These are phyloP conservation scores for Luvunga scandens DNA, from an alignment of 345 rosid species.

Conservation along the genomic window DNA sequence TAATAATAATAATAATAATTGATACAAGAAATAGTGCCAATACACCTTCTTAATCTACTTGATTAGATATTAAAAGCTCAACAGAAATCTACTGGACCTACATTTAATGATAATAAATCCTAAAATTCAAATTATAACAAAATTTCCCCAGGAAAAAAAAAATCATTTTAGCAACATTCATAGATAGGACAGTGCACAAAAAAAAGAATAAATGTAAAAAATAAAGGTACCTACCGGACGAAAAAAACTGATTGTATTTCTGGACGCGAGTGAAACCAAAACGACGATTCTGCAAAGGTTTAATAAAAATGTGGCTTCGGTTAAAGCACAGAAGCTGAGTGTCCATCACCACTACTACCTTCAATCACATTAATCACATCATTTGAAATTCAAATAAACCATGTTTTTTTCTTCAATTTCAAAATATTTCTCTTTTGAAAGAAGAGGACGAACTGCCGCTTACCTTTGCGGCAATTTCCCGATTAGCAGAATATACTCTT, in stretches of 20 bases:
- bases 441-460: background rate
- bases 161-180: background rate
- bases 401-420: background rate
- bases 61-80: too few species aligned
- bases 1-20: too few species aligned
- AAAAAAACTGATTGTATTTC: background rate
- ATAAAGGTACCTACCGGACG: slow-evolving; percentile 2
- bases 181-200: background rate
- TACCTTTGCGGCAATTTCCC: background rate
- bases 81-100: too few species aligned
- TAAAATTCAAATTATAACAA: too few species aligned
- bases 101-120: too few species aligned
- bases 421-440: background rate
- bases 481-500: background rate
- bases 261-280: background rate
- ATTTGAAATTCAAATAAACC: background rate
- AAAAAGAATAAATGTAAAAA: background rate
- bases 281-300: slow-evolving; percentile 16
- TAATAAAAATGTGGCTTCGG: slow-evolving; percentile 19
- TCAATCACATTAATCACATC: slow-evolving; percentile 17
- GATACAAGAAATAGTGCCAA: too few species aligned
- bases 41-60: too few species aligned
- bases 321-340: slow-evolving; percentile 21
- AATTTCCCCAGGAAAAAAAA: background rate
- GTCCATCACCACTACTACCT: slow-evolving; percentile 31